Percentiles rank a stretch among this genome's conserved stretches.
Conservation (phyloP, 768 basidiomycete genomes). For the Sporobolomyces pararoseus region DNA sequence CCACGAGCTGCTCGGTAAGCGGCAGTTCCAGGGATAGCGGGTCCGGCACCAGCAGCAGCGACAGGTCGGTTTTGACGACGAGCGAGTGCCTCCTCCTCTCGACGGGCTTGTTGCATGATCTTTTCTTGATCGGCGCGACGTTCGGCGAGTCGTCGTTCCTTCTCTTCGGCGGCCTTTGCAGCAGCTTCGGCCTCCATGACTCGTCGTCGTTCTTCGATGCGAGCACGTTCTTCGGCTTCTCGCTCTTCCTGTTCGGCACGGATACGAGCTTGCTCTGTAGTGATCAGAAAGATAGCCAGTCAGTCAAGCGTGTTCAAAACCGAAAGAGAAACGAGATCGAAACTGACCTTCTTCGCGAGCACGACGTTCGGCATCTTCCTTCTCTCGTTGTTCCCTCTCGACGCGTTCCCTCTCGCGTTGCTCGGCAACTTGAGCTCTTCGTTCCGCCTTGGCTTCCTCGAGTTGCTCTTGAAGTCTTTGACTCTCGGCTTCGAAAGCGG, state of each 20-base stretch:
- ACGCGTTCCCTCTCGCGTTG: constrained; percentile 42
- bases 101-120: constrained; percentile 29
- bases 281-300: neutral
- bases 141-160: constrained; percentile 36
- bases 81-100: constrained; percentile 42
- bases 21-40: constrained; percentile 25
- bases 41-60: neutral
- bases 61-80: constrained; percentile 22
- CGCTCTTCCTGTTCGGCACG: constrained; percentile 53
- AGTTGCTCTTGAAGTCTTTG: constrained; percentile 46
- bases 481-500: constrained; percentile 64
- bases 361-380: constrained; percentile 46
- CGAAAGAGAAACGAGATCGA: neutral
- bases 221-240: constrained; percentile 41
- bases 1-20: constrained; percentile 31
- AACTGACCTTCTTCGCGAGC: constrained; percentile 41
- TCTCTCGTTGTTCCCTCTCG: constrained; percentile 45
- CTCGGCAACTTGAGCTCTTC: constrained; percentile 46
- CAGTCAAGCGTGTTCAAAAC: too few species aligned
- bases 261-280: constrained; percentile 40
- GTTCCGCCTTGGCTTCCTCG: constrained; percentile 43
- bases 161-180: constrained; percentile 19
- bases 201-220: constrained; percentile 48
- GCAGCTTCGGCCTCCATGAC: constrained; percentile 48
- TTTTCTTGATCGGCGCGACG: constrained; percentile 40